A percentile compares a stretch with the other conserved stretches of the same genome.
Conservation (phyloP, 139 green algal genomes). For the Chlorella sp. region DNA sequence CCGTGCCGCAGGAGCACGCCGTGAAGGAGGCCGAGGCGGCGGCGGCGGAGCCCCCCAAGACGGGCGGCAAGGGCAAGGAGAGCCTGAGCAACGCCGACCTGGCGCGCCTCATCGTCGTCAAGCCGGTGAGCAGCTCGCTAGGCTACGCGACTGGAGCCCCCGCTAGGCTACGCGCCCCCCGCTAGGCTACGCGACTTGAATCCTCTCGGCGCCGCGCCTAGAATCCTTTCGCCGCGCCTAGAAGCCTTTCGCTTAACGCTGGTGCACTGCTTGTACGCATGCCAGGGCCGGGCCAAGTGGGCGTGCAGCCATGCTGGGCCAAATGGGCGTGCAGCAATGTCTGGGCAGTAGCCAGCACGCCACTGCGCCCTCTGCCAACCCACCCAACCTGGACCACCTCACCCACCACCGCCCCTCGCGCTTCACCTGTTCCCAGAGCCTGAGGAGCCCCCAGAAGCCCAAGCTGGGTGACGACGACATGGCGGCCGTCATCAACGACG, state of each 20-base stretch:
- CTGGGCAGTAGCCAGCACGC: too few species aligned
- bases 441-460: constrained; percentile 19
- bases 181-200: too few species aligned
- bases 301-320: too few species aligned
- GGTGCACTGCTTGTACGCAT: too few species aligned
- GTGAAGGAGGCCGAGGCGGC: constrained; percentile 22
- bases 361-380: too few species aligned
- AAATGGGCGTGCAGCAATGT: too few species aligned
- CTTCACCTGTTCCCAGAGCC: not conserved
- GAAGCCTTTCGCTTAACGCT: too few species aligned
- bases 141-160: too few species aligned
- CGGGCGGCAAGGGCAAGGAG: constrained; percentile 6
- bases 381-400: not conserved
- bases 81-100: constrained; percentile 57
- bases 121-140: constrained; percentile 50
- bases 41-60: constrained; percentile 22
- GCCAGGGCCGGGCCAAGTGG: too few species aligned
- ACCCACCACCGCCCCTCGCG: not conserved
- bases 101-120: constrained; percentile 71
- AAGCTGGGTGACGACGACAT: constrained; percentile 48
- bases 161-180: too few species aligned
- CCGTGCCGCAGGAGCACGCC: constrained; percentile 31
- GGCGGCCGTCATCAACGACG: constrained; percentile 82
- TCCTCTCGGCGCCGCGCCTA: too few species aligned
- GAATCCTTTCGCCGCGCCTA: too few species aligned